These are phyloP conservation scores for Cardiospermum halicacabum DNA, from an alignment of 345 rosid species.

Conservation along the genomic window DNA sequence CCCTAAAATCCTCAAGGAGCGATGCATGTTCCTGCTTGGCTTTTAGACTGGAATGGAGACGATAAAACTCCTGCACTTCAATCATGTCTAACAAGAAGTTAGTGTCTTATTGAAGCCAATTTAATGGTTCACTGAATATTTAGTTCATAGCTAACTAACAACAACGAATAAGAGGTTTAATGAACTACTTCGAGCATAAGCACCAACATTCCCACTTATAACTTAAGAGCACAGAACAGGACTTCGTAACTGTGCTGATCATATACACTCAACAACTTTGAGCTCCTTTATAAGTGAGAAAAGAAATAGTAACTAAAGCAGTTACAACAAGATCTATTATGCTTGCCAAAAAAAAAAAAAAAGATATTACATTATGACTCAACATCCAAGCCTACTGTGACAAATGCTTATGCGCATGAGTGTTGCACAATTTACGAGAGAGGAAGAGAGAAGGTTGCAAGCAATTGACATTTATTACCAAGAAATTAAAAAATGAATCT, in stretches of 20 bases:
- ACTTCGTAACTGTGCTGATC: background rate
- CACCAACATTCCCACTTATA: background rate
- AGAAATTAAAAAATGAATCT: background rate
- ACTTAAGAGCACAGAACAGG: background rate
- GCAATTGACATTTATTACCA: background rate
- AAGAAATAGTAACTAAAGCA: background rate
- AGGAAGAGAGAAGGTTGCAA: background rate
- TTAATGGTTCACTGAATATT: background rate
- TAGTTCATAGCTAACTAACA: background rate
- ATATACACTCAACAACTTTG: background rate
- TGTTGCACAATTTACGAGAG: background rate
- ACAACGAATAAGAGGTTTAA: background rate
- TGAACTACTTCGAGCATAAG: background rate
- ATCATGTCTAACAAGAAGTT: conserved; percentile 22
- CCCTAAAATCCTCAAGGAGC: conserved; percentile 90
- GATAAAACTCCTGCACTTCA: conserved; percentile 90
- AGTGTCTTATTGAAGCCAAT: conserved; percentile 10
- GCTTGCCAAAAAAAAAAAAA: background rate
- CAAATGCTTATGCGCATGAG: background rate
- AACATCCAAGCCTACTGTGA: background rate
- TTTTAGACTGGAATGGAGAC: conserved; percentile 84
- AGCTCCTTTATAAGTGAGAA: background rate
- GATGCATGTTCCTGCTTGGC: conserved; percentile 95
- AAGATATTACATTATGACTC: background rate
- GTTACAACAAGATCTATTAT: background rate